Conservation (phyloP, 176 grass and related monocot species). For the Carex scoparia region DNA sequence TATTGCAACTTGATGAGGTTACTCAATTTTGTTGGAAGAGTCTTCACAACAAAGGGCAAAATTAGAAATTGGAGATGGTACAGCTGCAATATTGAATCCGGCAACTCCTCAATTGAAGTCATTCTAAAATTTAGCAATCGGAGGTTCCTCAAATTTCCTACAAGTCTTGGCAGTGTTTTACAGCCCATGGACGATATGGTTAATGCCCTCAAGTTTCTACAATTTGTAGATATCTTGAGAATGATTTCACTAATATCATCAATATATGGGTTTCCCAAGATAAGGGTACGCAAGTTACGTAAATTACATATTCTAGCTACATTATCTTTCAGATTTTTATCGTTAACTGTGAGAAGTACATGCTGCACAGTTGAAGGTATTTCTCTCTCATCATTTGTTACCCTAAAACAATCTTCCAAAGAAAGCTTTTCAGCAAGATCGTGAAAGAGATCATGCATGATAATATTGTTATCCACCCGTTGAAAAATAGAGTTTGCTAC, state of each 20-base stretch:
- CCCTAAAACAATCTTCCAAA: neutral
- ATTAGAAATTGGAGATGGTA: too few relatives aligned
- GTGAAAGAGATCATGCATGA: neutral
- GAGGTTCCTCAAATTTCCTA: too few relatives aligned
- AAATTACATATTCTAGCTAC: neutral
- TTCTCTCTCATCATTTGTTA: neutral
- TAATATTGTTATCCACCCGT: neutral
- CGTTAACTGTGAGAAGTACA: neutral
- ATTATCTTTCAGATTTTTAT: neutral
- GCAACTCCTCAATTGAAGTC: too few relatives aligned
- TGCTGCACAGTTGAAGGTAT: constrained; percentile 1
- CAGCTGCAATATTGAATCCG: too few relatives aligned
- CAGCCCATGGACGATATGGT: too few relatives aligned
- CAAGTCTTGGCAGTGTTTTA: too few relatives aligned
- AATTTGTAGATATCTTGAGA: neutral
- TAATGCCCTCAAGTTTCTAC: neutral
- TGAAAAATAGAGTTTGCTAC: constrained; percentile 4
- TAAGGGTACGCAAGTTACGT: neutral
- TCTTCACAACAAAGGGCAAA: too few relatives aligned
- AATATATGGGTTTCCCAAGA: neutral
- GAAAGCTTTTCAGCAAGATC: constrained; percentile 18
- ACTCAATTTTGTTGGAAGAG: too few relatives aligned
- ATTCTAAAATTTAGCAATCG: too few relatives aligned
- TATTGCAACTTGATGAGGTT: too few relatives aligned
- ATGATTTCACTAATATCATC: too few relatives aligned